Evolutionary conservation across 2,329 filamentous ascomycete species (phyloP), one percentile per base, ranked within the genome.

Genomic region (Elsinoe australis): DNA sequence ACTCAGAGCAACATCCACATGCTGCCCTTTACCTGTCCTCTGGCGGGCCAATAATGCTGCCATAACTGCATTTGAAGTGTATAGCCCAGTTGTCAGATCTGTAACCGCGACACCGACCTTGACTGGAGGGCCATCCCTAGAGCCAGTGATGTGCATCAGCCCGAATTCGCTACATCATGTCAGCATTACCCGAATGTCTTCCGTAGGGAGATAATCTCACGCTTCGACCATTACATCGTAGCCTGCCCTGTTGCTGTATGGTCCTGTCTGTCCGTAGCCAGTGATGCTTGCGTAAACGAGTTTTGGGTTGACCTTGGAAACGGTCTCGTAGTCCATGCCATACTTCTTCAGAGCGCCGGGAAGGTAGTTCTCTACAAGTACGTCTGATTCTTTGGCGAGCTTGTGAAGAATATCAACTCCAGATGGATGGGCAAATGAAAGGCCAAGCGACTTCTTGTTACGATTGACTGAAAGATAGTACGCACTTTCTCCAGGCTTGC

Each of bases 211-310:
- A 48, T 49, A 5, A 63, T n/a, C 67, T 51, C 57, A 71, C 51
- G 92, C 92, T 71, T 98, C 92, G 8, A 98, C 90, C 90, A 98
- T 98, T 56, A 98, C 92, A 67, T 98, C 92, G 72, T 98, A 98
- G 3, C 92, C 92, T 3, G 92, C 88, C 10, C 92, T 78, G 54
- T 81, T 78, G 4, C 83, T 80, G 66, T 94, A 95, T 0, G 92
- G 92, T 0, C 92, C 92, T 1, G 86, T 95, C 64, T 98, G 92
- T 2, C 92, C 92, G 61, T 96, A 98, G 1, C 92, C 92, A 0
- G 92, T 98, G 58, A 98, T 94, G 56, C 87, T 95, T 10, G 90
- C 88, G 62, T 98, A 98, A 56, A 98, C 86, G 38, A 98, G 73
- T 4, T 74, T 71, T 0, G 90, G 89, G 61, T 96, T 96, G 63